These are phyloP conservation scores for Lactarius hengduanensis DNA, from an alignment of 768 basidiomycete species.

Conservation along the genomic window DNA sequence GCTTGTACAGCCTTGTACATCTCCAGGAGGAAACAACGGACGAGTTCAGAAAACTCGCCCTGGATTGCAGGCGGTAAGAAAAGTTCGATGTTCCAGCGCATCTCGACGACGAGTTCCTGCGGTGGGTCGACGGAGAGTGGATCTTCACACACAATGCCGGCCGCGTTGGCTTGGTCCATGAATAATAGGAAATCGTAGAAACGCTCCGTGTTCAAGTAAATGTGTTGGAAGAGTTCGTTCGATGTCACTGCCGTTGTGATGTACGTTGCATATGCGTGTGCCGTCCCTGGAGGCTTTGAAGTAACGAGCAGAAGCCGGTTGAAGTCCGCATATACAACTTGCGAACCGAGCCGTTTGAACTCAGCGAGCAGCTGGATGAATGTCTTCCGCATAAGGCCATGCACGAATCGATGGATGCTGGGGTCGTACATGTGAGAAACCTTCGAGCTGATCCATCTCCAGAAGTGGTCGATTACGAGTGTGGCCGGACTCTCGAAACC, in stretches of 20 bases:
- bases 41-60: constrained; percentile 63
- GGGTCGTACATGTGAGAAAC: constrained; percentile 89
- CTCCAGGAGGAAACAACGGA: constrained; percentile 84
- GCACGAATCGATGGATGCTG: constrained; percentile 87
- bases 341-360: constrained; percentile 91
- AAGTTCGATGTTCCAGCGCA: constrained; percentile 89
- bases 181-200: constrained; percentile 94
- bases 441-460: constrained; percentile 92
- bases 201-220: constrained; percentile 79
- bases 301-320: constrained; percentile 88
- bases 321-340: constrained; percentile 93
- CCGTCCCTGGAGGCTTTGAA: constrained; percentile 92
- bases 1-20: constrained; percentile 74
- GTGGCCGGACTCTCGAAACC: constrained; percentile 65
- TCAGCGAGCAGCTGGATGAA: constrained; percentile 97
- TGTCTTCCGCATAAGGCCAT: constrained; percentile 96
- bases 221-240: constrained; percentile 92
- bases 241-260: constrained; percentile 91
- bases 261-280: constrained; percentile 94
- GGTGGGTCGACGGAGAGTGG: constrained; percentile 67
- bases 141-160: constrained; percentile 83
- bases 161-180: constrained; percentile 94
- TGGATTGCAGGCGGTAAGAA: constrained; percentile 88
- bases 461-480: constrained; percentile 87
- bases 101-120: constrained; percentile 67